A percentile compares a stretch with the other conserved stretches of the same genome.
Conservation (phyloP, 805 yeast genomes). For the Ogataea nakhonphanomensis region DNA sequence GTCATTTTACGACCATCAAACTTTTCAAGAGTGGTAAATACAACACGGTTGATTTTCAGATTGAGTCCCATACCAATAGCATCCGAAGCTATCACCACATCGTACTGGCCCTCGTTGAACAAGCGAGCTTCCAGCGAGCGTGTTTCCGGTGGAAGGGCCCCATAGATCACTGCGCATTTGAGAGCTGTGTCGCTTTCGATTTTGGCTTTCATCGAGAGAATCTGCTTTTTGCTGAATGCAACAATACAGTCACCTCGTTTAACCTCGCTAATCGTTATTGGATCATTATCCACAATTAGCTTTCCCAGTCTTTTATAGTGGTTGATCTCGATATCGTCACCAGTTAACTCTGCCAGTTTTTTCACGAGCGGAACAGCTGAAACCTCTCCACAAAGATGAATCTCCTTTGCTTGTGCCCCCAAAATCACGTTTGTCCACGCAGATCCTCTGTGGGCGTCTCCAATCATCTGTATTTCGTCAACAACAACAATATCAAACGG, state of each 20-base stretch:
- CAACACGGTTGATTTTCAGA: conserved; percentile 73
- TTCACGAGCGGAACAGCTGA: conserved; percentile 69
- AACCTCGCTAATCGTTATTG: conserved; percentile 39
- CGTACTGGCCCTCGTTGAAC: conserved; percentile 77
- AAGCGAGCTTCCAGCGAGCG: conserved; percentile 76
- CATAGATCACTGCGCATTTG: conserved; percentile 87
- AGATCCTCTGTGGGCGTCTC: conserved; percentile 74
- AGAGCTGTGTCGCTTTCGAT: conserved; percentile 62
- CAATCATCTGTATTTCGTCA: conserved; percentile 96
- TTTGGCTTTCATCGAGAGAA: conserved; percentile 61
- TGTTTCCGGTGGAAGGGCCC: conserved; percentile 94
- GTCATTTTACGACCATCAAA: conserved; percentile 59
- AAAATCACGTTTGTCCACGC: conserved; percentile 93
- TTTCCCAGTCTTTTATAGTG: conserved; percentile 73
- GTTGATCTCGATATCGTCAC: conserved; percentile 74
- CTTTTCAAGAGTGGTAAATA: conserved; percentile 67
- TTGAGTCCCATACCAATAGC: conserved; percentile 98
- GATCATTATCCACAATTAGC: conserved; percentile 49
- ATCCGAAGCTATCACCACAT: conserved; percentile 89
- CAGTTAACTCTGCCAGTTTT: conserved; percentile 60
- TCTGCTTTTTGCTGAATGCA: conserved; percentile 73
- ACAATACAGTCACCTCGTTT: conserved; percentile 84
- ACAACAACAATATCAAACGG: conserved; percentile 83
- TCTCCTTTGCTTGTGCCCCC: conserved; percentile 80
- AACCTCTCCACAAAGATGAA: conserved; percentile 93